These are phyloP conservation scores for Ogataea henricii DNA, from an alignment of 805 yeast genomes.

Conservation along the genomic window DNA sequence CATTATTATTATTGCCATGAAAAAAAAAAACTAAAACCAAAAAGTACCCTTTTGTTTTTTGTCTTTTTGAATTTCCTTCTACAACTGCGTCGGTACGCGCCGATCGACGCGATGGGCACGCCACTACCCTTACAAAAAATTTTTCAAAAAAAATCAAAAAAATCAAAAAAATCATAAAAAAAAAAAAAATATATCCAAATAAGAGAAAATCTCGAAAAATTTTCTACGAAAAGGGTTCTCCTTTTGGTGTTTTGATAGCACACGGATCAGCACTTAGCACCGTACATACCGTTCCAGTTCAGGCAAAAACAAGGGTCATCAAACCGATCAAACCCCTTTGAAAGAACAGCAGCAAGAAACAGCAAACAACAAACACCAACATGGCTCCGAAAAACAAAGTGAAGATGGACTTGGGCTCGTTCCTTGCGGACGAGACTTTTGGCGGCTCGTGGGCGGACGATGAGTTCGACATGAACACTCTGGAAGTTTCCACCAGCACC, in stretches of 20 bases:
- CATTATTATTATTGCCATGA: too few species aligned
- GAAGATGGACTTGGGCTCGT: constrained; percentile 82
- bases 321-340: too few species aligned
- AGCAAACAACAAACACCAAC: constrained; percentile 14
- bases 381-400: constrained; percentile 64
- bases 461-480: constrained; percentile 59
- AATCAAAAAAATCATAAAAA: too few species aligned
- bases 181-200: too few species aligned
- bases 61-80: background rate
- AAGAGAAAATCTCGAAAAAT: constrained; percentile 13
- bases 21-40: too few species aligned
- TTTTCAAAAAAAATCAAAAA: background rate
- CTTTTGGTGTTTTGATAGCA: background rate
- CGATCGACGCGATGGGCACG: background rate
- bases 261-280: background rate
- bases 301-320: background rate
- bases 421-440: constrained; percentile 73
- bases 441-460: constrained; percentile 88
- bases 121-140: background rate
- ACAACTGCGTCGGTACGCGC: background rate
- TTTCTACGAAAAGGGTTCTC: constrained; percentile 5
- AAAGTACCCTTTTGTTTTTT: background rate
- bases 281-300: background rate
- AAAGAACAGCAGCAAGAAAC: background rate
- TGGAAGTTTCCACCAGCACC: constrained; percentile 20